Evolutionary conservation across 345 rosid genomes (phyloP), one percentile per base, ranked within the genome.

Genomic region (Eucalyptus shirleyi): DNA sequence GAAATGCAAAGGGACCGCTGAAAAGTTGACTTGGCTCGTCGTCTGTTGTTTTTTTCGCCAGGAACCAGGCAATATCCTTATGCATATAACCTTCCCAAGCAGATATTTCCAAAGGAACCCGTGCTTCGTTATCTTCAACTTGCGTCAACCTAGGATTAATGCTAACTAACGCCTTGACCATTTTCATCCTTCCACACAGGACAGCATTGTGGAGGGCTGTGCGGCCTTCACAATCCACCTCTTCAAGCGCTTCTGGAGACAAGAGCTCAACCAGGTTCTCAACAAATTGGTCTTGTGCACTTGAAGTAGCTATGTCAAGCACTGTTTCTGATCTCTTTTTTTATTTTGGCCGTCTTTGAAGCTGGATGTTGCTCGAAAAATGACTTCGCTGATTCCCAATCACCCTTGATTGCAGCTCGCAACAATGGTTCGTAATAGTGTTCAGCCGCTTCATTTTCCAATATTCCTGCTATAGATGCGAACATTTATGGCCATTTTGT

Each of bases 341-440:
- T 86, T 44, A 86, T 86, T 53, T 17, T 50, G 26, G 16, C 60
- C 42, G 8, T 86, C 42, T 0, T n/a, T 3, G 28, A 50, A 26
- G 0, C 42, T 1, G 60, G 0, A 50, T 86, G 26, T 17, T 0
- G 8, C 3, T 2, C 2, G 6, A 86, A 86, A 53, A 86, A 8
- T 47, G 4, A 4, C 28, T 24, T 12, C 37, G 87, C 87, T 1
- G 4, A 18, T 50, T 86, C 8, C 87, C 87, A 50, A 16, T 86
- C 87, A 1, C 87, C 44, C 50, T 0, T 15, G 13, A 4, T 2
- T 15, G 28, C 40, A 8, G 60, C 40, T 23, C 9, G 3, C 9
- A 50, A 5, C 40, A 50, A 50, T 21, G 12, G 87, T 28, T 3
- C 7, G 56, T 50, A 86, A 49, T 12, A 12, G 18, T 86, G 6